Evolutionary conservation across 169 alveolate genomes (phyloP).

Genomic region (Eimeria tenella): DNA sequence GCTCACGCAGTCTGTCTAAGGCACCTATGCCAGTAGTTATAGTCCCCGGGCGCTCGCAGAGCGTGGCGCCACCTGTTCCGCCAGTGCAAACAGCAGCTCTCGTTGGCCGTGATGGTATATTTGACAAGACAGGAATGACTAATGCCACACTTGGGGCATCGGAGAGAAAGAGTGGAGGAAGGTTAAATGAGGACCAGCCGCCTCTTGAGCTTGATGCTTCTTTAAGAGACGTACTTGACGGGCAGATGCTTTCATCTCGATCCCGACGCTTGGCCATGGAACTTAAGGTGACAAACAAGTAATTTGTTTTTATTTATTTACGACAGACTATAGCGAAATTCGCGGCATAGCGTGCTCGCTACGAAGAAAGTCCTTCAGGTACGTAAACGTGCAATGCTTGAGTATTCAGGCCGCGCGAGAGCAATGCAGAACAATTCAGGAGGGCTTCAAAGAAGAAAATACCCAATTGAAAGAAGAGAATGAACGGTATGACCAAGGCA

Average conservation of each 20-base stretch:
- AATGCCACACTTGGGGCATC: not conserved
- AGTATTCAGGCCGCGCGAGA: constrained; percentile 26
- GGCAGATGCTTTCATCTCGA: constrained; percentile 48
- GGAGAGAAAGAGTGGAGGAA: not conserved
- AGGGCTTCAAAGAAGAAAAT: constrained; percentile 20
- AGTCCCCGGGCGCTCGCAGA: constrained; percentile 50
- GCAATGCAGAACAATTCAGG: constrained; percentile 44
- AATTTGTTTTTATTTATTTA: no score
- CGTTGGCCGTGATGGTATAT: not conserved
- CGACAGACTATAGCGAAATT: no score
- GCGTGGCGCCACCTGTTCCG: constrained; percentile 53
- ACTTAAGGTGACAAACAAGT: constrained; percentile 15
- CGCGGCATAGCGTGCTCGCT: no score
- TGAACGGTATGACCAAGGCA: not conserved
- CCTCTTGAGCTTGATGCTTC: constrained; percentile 43
- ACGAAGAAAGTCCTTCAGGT: not conserved
- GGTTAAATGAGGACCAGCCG: not conserved
- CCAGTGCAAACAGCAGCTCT: not conserved
- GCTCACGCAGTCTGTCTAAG: not conserved
- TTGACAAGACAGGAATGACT: constrained; percentile 8
- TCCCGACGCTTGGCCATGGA: constrained; percentile 44
- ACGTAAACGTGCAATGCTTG: not conserved
- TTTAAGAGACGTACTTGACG: constrained; percentile 33
- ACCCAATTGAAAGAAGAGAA: constrained; percentile 24
- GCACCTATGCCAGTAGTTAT: constrained; percentile 32